Evolutionary conservation across 305 asterid species (phyloP).

Genomic region (Solanum hybrid): DNA sequence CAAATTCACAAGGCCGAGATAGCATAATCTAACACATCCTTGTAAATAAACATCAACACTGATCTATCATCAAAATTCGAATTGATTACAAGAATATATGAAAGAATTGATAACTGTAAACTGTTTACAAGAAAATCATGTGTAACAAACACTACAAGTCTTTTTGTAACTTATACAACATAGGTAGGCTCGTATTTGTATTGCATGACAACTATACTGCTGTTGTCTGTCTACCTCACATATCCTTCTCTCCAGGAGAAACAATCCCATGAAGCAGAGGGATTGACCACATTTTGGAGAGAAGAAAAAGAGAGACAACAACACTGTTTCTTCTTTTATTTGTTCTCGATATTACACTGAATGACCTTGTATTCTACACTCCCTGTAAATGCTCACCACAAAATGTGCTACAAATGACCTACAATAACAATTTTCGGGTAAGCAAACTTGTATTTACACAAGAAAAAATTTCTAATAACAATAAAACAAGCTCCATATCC

Average conservation of each 20-base stretch:
- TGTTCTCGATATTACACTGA: neutral
- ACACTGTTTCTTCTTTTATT: neutral
- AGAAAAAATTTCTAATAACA: neutral
- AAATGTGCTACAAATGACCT: neutral
- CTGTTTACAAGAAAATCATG: neutral
- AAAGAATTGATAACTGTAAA: neutral
- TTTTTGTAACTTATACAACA: neutral
- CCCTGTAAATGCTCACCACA: conserved; percentile 2
- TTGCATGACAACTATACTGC: neutral
- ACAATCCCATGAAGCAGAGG: neutral
- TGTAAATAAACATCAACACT: neutral
- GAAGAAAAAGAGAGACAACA: neutral
- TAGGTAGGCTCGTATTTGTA: neutral
- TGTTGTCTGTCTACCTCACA: neutral
- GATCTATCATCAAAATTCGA: neutral
- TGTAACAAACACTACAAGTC: neutral
- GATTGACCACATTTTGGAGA: neutral
- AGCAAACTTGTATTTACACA: neutral
- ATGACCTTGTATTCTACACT: neutral
- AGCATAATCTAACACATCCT: neutral
- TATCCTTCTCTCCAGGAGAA: neutral
- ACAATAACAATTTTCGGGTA: neutral
- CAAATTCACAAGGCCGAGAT: too few relatives aligned
- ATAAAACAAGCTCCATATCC: neutral
- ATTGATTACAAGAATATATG: conserved; percentile 6